Conservation (phyloP, 2,329 filamentous ascomycete species). For the Myriosclerotinia scirpicola region DNA sequence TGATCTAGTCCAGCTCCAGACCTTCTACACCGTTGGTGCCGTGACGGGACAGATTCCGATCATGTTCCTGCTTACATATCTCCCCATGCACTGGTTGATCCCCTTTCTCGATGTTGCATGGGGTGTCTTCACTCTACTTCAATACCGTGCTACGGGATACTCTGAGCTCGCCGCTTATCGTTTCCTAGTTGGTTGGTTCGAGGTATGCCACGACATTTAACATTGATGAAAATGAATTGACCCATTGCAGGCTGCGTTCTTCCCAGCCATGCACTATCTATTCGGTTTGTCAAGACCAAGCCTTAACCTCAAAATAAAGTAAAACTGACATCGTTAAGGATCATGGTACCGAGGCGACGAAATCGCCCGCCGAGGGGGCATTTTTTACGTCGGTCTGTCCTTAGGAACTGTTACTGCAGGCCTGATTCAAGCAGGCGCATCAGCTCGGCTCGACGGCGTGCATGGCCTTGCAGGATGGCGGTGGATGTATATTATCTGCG, state of each 20-base stretch:
- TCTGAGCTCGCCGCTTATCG: slow-evolving; percentile 53
- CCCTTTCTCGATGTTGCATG: slow-evolving; percentile 31
- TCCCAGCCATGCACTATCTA: slow-evolving; percentile 43
- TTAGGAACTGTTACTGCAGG: slow-evolving; percentile 35
- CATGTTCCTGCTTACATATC: slow-evolving; percentile 32
- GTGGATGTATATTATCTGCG: slow-evolving; percentile 56
- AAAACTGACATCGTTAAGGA: background rate
- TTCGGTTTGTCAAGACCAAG: slow-evolving; percentile 32
- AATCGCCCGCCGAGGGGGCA: slow-evolving; percentile 31
- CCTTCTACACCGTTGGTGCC: slow-evolving; percentile 30
- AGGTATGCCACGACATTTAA: background rate
- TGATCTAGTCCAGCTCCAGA: slow-evolving; percentile 44
- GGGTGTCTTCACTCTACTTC: slow-evolving; percentile 33
- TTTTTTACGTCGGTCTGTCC: slow-evolving; percentile 36
- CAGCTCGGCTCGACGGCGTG: slow-evolving; percentile 31
- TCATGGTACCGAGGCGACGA: slow-evolving; percentile 43
- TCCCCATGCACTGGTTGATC: slow-evolving; percentile 32
- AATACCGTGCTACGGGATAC: slow-evolving; percentile 44
- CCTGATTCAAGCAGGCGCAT: slow-evolving; percentile 33
- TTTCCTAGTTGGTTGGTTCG: slow-evolving; percentile 43
- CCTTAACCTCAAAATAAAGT: background rate
- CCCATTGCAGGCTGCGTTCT: slow-evolving; percentile 28
- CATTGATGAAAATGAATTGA: background rate
- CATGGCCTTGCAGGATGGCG: slow-evolving; percentile 41
- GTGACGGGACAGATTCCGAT: slow-evolving; percentile 32